Evolutionary conservation across 495 filamentous ascomycete genomes (phyloP), one percentile per base, ranked within the genome.

Genomic region (Penicilliopsis zonata): DNA sequence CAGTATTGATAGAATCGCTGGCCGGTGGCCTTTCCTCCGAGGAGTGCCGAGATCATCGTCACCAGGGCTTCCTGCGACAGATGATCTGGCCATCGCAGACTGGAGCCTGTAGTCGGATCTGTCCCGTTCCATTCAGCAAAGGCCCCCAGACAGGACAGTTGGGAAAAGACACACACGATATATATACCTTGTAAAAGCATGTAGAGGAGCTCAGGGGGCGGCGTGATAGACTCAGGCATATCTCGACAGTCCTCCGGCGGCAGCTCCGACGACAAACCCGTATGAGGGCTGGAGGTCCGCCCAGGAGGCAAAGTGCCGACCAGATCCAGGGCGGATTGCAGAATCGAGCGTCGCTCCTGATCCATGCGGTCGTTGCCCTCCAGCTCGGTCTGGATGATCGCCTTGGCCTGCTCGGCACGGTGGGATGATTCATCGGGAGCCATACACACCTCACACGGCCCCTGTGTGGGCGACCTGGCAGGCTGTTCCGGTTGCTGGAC

Each of bases 41-140:
- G 43, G 13, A 52, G 46, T 1, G 43, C 43, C 10, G 52, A 37
- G 1, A 46, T 46, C 51, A 55, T 52, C 13, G 34, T 38, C 26
- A 52, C 51, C 23, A 55, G 25, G 3, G 32, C 36, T 6, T 36
- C 38, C 9, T 44, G 37, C 4, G 46, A 46, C n/a, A 55, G 47
- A 18, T 52, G 51, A 26, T 55, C 51, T 16, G 51, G 51, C 49
- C 49, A 55, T 7, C 21, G 23, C n/a, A n/a, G n/a, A n/a, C n/a
- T n/a, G 9, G 43, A 14, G 6, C 21, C 6, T 23, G 6, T 23
- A 6, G 21, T 6, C 6, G 21, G 21, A 23, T 6, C 21, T 10
- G 6, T 10, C 21, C 10, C 21, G 21, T 23, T 10, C 6, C 21
- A 23, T 23, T 6, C 21, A 13, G 40, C 16, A 17, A 5, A 2